A percentile compares a stretch with the other conserved stretches of the same genome.
These are phyloP conservation scores for Solanum tarapatanum DNA, from an alignment of 257 asterid species.

Conservation along the genomic window DNA sequence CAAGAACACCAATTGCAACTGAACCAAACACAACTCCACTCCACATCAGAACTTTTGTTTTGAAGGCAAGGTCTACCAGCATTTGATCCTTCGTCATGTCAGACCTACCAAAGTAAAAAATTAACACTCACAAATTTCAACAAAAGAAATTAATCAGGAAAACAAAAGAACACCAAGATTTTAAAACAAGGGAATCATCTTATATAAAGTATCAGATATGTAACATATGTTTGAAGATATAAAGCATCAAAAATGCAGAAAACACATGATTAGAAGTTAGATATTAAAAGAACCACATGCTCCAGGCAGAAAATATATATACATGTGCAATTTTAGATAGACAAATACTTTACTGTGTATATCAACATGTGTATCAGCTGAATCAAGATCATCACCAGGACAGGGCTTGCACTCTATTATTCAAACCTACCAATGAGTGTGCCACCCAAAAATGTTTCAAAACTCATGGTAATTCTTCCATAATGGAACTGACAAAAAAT, in stretches of 20 bases:
- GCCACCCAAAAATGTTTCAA: not conserved
- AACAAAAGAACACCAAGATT: not conserved
- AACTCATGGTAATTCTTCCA: not conserved
- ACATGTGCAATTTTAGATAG: not conserved
- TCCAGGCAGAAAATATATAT: not conserved
- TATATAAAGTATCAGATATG: not conserved
- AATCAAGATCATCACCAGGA: not conserved
- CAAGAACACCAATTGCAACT: slow-evolving; percentile 59
- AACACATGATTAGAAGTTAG: not conserved
- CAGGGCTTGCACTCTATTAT: not conserved
- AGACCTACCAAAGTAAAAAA: slow-evolving; percentile 39
- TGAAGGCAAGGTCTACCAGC: slow-evolving; percentile 58
- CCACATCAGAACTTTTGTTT: slow-evolving; percentile 50
- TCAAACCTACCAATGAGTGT: not conserved
- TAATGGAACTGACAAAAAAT: not conserved
- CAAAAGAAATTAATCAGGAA: not conserved
- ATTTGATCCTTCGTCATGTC: slow-evolving; percentile 66
- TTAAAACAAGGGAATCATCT: not conserved
- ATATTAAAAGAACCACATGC: not conserved
- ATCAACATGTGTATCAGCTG: not conserved
- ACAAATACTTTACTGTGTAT: not conserved
- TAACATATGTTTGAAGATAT: not conserved
- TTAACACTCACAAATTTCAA: slow-evolving; percentile 7
- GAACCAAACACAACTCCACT: slow-evolving; percentile 68
- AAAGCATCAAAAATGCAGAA: not conserved